Conservation (phyloP, 108 stramenopile species). For the Nitzschia palea region DNA sequence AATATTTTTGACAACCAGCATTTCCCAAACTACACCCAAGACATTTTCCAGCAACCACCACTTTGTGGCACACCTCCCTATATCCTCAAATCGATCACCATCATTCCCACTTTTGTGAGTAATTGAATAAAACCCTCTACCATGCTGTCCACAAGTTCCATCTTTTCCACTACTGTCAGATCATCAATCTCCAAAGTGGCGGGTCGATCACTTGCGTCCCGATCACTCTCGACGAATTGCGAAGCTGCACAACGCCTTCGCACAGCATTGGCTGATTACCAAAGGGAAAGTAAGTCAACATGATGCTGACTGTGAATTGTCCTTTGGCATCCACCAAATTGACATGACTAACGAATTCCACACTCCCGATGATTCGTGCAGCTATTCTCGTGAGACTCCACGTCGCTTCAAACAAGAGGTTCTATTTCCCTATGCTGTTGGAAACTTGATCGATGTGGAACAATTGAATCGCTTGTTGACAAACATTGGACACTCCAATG, state of each 20-base stretch:
- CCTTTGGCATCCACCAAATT: too few relatives aligned
- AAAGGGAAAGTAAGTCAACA: too few relatives aligned
- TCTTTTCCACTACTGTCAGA: too few relatives aligned
- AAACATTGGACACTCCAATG: conserved; percentile 18
- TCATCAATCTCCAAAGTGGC: neutral
- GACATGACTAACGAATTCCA: neutral
- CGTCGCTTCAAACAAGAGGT: conserved; percentile 47
- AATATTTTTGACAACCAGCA: too few relatives aligned
- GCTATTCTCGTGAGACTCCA: conserved; percentile 42
- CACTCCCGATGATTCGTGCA: neutral
- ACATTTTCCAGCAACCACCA: too few relatives aligned
- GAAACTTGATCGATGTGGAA: conserved; percentile 26
- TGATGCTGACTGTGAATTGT: too few relatives aligned
- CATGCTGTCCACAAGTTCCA: too few relatives aligned
- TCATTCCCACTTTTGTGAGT: too few relatives aligned
- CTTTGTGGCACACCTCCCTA: too few relatives aligned
- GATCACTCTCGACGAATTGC: conserved; percentile 3
- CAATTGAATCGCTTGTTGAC: conserved; percentile 26
- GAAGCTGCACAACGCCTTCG: conserved; percentile 14
- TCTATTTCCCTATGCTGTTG: conserved; percentile 9
- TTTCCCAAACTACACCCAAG: too few relatives aligned
- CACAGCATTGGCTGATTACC: conserved; percentile 8
- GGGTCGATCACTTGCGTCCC: neutral
- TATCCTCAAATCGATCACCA: too few relatives aligned
- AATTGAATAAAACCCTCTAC: too few relatives aligned